These are phyloP conservation scores for Arachnomyces sp. DNA, from an alignment of 2,329 filamentous ascomycete genomes.

Conservation along the genomic window DNA sequence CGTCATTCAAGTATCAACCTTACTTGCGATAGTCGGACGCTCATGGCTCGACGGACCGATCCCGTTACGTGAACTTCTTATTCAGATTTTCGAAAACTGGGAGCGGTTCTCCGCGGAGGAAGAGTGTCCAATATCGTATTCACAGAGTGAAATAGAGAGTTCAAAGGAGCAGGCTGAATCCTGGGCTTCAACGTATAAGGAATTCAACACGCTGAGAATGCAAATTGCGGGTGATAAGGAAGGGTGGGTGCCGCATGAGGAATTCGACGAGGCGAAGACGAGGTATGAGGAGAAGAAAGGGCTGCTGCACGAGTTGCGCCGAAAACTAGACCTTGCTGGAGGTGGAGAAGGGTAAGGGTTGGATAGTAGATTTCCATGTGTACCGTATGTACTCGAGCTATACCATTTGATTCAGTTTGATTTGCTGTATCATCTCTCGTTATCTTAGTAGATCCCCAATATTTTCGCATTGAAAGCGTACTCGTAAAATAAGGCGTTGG, in stretches of 20 bases:
- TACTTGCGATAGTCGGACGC: constrained; percentile 16
- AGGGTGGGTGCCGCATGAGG: constrained; percentile 21
- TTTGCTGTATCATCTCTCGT: too few relatives aligned
- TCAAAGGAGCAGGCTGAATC: constrained; percentile 11
- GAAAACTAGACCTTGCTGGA: too few relatives aligned
- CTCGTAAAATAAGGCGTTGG: too few relatives aligned
- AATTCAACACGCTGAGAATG: constrained; percentile 14
- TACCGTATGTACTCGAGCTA: too few relatives aligned
- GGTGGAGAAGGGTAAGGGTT: too few relatives aligned
- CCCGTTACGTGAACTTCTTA: constrained; percentile 16
- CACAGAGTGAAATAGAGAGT: constrained; percentile 14
- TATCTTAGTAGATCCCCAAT: too few relatives aligned
- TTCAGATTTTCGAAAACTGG: constrained; percentile 21
- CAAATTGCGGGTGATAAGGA: constrained; percentile 14
- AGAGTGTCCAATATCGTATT: constrained; percentile 16
- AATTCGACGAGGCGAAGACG: constrained; percentile 15
- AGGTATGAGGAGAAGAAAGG: constrained; percentile 10
- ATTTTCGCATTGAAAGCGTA: too few relatives aligned
- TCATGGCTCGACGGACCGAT: constrained; percentile 14
- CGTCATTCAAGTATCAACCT: constrained; percentile 12
- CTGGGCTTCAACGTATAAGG: constrained; percentile 16
- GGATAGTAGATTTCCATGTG: too few relatives aligned
- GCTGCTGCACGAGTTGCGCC: constrained; percentile 6
- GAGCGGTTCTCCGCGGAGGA: constrained; percentile 10
- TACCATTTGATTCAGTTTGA: too few relatives aligned